Evolutionary conservation across 768 basidiomycete genomes (phyloP).

Genomic region (Cystobasidiopsis lactophilus): DNA sequence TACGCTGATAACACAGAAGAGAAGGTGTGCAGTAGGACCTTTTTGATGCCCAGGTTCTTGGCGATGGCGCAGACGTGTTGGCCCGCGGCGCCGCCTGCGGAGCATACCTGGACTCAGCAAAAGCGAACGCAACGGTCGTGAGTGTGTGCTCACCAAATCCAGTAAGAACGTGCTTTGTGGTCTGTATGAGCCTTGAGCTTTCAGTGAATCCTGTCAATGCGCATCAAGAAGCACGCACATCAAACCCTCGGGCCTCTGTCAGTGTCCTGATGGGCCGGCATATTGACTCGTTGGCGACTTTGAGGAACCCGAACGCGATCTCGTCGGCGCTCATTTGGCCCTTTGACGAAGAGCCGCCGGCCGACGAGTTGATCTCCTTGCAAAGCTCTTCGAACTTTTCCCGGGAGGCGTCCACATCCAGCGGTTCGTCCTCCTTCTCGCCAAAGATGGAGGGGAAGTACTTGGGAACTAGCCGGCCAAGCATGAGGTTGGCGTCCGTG

Average conservation of each 20-base stretch:
- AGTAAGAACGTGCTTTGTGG: conserved; percentile 17
- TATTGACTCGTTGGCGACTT: conserved; percentile 83
- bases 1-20: conserved; percentile 86
- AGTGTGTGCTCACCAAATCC: conserved; percentile 25
- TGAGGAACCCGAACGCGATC: conserved; percentile 80
- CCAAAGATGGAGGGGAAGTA: conserved; percentile 93
- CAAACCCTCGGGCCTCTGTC: conserved; percentile 20
- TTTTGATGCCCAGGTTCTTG: conserved; percentile 58
- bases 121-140: conserved; percentile 21
- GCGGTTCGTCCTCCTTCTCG: conserved; percentile 57
- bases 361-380: conserved; percentile 44
- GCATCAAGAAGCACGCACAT: too few species aligned
- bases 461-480: conserved; percentile 68
- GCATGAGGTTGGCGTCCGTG: conserved; percentile 75
- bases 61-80: conserved; percentile 91
- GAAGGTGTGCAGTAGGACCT: conserved; percentile 68
- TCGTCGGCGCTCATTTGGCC: conserved; percentile 41
- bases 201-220: too few species aligned
- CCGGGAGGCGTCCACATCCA: conserved; percentile 52
- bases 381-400: conserved; percentile 45
- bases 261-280: conserved; percentile 71
- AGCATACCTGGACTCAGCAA: neutral
- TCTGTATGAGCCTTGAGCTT: neutral
- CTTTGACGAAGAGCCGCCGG: too few species aligned
- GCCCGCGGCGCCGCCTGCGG: conserved; percentile 52